Evolutionary conservation across 768 basidiomycete species (phyloP).

Genomic region (Pleurotus eryngii): DNA sequence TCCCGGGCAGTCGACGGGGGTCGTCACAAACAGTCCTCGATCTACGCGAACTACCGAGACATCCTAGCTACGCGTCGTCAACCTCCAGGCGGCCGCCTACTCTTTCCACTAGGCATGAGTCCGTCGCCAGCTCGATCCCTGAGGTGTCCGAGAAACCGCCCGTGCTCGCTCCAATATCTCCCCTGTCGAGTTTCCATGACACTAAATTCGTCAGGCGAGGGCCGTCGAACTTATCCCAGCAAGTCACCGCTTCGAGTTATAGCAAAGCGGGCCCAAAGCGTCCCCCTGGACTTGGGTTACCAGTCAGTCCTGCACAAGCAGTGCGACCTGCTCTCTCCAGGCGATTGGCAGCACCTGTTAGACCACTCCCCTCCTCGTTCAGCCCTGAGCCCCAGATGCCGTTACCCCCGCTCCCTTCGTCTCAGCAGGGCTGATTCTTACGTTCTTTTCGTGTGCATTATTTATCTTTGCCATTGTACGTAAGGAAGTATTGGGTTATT

Average conservation of each 20-base stretch:
- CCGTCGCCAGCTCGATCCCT: neutral
- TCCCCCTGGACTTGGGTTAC: slow-evolving; percentile 3
- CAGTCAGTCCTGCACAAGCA: neutral
- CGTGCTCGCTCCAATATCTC: slow-evolving; percentile 2
- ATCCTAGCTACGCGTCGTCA: neutral
- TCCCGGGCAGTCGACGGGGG: neutral
- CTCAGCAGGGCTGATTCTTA: neutral
- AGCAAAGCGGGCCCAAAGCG: neutral
- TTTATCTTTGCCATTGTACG: neutral
- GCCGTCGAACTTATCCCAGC: neutral
- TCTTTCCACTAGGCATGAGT: neutral
- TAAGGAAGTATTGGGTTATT: neutral
- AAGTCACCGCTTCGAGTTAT: neutral
- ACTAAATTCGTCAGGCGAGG: neutral
- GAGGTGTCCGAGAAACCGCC: slow-evolving; percentile 1
- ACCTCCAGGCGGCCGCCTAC: neutral
- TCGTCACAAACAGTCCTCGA: neutral
- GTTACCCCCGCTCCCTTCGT: neutral
- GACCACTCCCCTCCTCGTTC: neutral
- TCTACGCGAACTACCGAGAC: neutral
- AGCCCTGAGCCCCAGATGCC: neutral
- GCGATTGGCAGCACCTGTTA: neutral
- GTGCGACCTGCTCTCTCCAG: slow-evolving; percentile 1
- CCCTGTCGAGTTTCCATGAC: neutral
- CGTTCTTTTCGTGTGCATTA: neutral